These are phyloP conservation scores for Chlorophyllum brunneum DNA, from an alignment of 768 basidiomycete genomes.

Conservation along the genomic window DNA sequence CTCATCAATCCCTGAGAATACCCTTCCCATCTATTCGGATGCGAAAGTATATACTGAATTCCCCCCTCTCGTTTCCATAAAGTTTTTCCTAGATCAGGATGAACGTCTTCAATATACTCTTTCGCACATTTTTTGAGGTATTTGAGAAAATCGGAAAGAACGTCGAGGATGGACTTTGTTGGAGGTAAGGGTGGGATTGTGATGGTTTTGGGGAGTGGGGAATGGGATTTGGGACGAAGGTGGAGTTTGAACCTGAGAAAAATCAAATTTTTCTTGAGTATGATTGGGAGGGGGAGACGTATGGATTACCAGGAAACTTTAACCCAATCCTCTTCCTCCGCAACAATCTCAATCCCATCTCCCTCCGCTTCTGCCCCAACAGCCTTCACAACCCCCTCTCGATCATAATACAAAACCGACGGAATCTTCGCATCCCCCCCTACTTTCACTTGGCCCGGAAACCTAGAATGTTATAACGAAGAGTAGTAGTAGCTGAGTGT, in stretches of 20 bases:
- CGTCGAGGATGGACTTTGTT: conserved; percentile 32
- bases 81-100: conserved; percentile 3
- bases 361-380: conserved; percentile 39
- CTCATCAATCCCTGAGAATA: conserved; percentile 52
- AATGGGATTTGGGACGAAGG: conserved; percentile 22
- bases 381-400: conserved; percentile 29
- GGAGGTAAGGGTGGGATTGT: conserved; percentile 37
- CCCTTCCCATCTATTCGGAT: conserved; percentile 66
- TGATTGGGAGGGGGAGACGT: background rate
- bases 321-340: conserved; percentile 38
- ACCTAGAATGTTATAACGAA: conserved; percentile 23
- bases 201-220: background rate
- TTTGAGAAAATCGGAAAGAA: conserved; percentile 47
- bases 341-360: conserved; percentile 31
- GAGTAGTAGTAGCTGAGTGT: background rate
- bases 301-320: conserved; percentile 38
- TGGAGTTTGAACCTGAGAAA: conserved; percentile 33
- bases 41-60: conserved; percentile 50
- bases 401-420: conserved; percentile 41
- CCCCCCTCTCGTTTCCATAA: conserved; percentile 21
- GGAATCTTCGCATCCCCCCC: conserved; percentile 43
- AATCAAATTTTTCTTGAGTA: conserved; percentile 7
- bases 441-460: conserved; percentile 35
- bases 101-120: conserved; percentile 14
- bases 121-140: conserved; percentile 34